A percentile compares a stretch with the other conserved stretches of the same genome.
Conservation (phyloP, 1,284 basidiomycete genomes). For the Vanrija pseudolonga region DNA sequence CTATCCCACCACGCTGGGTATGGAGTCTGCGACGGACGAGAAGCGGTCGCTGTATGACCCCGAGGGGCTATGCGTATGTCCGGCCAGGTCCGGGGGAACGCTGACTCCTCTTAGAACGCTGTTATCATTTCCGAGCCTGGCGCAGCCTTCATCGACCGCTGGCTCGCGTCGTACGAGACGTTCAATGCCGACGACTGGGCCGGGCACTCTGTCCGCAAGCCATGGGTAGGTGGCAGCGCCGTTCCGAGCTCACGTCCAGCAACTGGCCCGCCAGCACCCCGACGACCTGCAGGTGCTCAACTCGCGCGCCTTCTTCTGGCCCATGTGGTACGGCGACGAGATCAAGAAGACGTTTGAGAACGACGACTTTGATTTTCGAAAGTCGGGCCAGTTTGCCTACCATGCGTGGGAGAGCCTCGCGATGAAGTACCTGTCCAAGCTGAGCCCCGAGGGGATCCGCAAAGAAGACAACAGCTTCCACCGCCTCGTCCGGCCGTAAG, state of each 20-base stretch:
- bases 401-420: conserved; percentile 51
- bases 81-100: not conserved
- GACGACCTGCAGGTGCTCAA: conserved; percentile 51
- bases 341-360: conserved; percentile 40
- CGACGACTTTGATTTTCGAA: conserved; percentile 40
- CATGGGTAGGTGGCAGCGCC: conserved; percentile 31
- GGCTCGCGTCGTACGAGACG: conserved; percentile 48
- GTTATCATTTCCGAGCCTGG: conserved; percentile 50
- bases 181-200: conserved; percentile 50
- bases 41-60: conserved; percentile 35
- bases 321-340: conserved; percentile 49
- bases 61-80: conserved; percentile 47
- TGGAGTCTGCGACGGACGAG: conserved; percentile 49
- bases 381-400: conserved; percentile 47
- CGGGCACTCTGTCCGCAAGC: conserved; percentile 46
- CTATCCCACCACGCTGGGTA: conserved; percentile 49
- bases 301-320: conserved; percentile 53
- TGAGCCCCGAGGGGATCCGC: conserved; percentile 40
- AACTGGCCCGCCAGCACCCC: conserved; percentile 48
- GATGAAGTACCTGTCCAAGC: conserved; percentile 40
- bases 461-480: conserved; percentile 46
- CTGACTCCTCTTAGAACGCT: conserved; percentile 48
- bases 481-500: conserved; percentile 44
- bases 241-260: conserved; percentile 14
- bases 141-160: conserved; percentile 49